These are phyloP conservation scores for Yamadazyma takamatsuzukensis DNA, from an alignment of 805 yeast species.

Conservation along the genomic window DNA sequence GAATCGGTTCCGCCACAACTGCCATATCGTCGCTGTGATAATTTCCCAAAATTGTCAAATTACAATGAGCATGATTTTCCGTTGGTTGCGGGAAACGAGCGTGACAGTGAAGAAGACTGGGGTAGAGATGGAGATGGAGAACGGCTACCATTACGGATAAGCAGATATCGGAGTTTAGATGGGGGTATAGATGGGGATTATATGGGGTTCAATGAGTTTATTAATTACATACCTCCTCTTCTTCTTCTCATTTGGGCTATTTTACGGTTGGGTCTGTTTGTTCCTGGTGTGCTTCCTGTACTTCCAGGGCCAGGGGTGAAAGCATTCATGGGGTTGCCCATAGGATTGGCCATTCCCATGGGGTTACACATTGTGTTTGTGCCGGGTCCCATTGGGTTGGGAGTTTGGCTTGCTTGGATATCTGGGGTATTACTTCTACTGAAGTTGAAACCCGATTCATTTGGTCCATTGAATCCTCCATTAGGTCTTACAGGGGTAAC, in stretches of 20 bases:
- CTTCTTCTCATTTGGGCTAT: conserved; percentile 35
- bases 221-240: conserved; percentile 12
- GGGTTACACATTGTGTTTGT: neutral
- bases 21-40: too few relatives aligned
- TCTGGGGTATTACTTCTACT: conserved; percentile 7
- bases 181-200: too few relatives aligned
- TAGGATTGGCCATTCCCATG: conserved; percentile 1
- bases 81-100: too few relatives aligned
- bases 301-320: conserved; percentile 1
- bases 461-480: conserved; percentile 1
- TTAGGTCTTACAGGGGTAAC: conserved; percentile 12
- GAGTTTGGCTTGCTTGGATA: neutral
- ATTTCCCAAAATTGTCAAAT: too few relatives aligned
- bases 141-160: too few relatives aligned
- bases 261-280: conserved; percentile 18
- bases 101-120: too few relatives aligned
- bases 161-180: too few relatives aligned
- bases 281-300: neutral
- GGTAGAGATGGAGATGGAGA: too few relatives aligned
- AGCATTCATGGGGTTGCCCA: too few relatives aligned
- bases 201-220: neutral
- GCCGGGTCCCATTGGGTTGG: neutral
- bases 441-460: conserved; percentile 7
- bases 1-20: too few relatives aligned
- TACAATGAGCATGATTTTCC: too few relatives aligned